Evolutionary conservation across 148 eudicot species (phyloP).

Genomic region (Cornus kousa): DNA sequence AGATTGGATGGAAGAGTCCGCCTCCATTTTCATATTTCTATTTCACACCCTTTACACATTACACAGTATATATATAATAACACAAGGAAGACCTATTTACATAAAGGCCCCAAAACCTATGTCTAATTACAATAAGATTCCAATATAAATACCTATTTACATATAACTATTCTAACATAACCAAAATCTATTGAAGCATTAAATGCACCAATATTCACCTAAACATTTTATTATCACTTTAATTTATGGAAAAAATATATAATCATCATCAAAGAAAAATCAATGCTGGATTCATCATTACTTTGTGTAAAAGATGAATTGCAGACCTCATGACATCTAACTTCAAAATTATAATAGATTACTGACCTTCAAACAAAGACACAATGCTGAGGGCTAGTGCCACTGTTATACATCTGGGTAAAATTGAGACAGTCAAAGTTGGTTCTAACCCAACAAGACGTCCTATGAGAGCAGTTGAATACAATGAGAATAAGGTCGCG

Average conservation of each 20-base stretch:
- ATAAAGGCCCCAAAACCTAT: too few relatives aligned
- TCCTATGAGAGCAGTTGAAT: constrained; percentile 88
- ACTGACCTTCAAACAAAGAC: constrained; percentile 77
- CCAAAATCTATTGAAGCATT: not conserved
- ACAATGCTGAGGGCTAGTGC: constrained; percentile 98
- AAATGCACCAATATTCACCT: not conserved
- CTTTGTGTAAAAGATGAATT: not conserved
- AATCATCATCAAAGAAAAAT: not conserved
- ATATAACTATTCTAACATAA: too few relatives aligned
- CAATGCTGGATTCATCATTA: not conserved
- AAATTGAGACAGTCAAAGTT: constrained; percentile 70
- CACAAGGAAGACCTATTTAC: too few relatives aligned
- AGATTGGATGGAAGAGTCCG: too few relatives aligned
- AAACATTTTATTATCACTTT: not conserved
- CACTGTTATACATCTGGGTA: constrained; percentile 98
- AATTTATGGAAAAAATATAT: not conserved
- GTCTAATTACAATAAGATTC: too few relatives aligned
- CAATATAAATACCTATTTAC: too few relatives aligned
- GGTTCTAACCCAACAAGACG: constrained; percentile 83
- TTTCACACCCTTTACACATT: too few relatives aligned
- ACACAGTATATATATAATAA: too few relatives aligned
- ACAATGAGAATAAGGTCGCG: constrained; percentile 76
- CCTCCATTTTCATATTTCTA: too few relatives aligned
- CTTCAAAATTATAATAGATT: not conserved
- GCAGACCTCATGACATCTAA: not conserved